Conservation (phyloP, 257 asterid species). For the Salvia hispanica region DNA sequence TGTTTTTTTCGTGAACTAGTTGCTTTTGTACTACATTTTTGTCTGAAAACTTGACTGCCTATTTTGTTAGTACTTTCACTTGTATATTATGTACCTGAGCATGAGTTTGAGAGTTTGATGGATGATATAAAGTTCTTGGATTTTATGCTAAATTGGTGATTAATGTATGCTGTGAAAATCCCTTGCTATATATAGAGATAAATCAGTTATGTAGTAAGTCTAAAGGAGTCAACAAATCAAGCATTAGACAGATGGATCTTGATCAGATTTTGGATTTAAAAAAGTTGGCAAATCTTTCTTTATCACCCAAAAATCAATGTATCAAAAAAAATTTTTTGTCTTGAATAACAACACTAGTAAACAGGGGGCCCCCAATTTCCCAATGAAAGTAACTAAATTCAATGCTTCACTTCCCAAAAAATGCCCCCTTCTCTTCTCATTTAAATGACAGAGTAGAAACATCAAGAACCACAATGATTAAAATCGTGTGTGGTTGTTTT, state of each 20-base stretch:
- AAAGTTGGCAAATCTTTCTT: neutral
- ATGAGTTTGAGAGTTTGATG: conserved; percentile 1
- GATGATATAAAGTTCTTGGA: too few species aligned
- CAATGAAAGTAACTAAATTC: conserved; percentile 27
- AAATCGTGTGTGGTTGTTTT: conserved; percentile 29
- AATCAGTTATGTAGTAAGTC: neutral
- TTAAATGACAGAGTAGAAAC: conserved; percentile 28
- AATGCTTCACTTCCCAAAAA: conserved; percentile 35
- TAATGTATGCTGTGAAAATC: too few species aligned
- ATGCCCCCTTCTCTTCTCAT: conserved; percentile 24
- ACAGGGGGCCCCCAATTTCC: conserved; percentile 27
- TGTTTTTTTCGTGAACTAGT: conserved; percentile 16
- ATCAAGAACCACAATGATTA: neutral
- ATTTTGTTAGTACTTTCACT: neutral
- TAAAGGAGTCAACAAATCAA: neutral
- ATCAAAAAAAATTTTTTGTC: conserved; percentile 25
- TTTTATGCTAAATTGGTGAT: neutral
- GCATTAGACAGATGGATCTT: conserved; percentile 2
- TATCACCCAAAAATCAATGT: conserved; percentile 30
- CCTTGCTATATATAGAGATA: conserved; percentile 17
- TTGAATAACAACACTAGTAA: conserved; percentile 28
- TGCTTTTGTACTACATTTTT: neutral
- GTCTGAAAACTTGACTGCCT: neutral
- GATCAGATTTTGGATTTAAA: conserved; percentile 21
- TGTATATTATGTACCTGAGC: neutral